Evolutionary conservation across 1,284 basidiomycete genomes (phyloP).

Genomic region (Exobasidium cylindrosporum): DNA sequence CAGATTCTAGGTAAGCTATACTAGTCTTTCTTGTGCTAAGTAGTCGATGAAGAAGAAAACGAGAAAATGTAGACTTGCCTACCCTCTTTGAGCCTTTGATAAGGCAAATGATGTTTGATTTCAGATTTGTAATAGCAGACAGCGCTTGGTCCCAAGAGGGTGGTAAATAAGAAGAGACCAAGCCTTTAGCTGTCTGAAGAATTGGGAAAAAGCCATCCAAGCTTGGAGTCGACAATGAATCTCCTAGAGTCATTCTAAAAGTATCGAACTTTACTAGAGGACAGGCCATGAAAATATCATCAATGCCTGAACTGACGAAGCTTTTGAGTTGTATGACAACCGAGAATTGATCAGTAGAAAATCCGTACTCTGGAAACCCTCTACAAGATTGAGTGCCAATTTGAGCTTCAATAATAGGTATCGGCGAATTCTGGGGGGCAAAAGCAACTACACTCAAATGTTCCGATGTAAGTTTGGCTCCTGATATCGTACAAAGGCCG

Average conservation of each 20-base stretch:
- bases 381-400: background rate
- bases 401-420: background rate
- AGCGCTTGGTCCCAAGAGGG: background rate
- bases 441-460: background rate
- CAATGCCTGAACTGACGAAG: slow-evolving; percentile 57
- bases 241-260: background rate
- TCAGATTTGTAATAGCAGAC: slow-evolving; percentile 24
- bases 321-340: slow-evolving; percentile 24
- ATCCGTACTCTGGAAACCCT: background rate
- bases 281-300: background rate
- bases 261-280: background rate
- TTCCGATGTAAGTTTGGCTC: background rate
- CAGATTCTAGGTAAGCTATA: slow-evolving; percentile 87
- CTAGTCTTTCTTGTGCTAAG: slow-evolving; percentile 60
- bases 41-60: slow-evolving; percentile 71
- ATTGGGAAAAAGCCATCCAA: background rate
- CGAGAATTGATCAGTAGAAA: slow-evolving; percentile 4
- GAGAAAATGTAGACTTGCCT: slow-evolving; percentile 84
- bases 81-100: slow-evolving; percentile 80
- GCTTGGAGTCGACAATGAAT: background rate
- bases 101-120: slow-evolving; percentile 56
- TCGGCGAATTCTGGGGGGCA: background rate
- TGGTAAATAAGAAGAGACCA: background rate
- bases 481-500: background rate
- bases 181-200: background rate